phyloP scores from a whole-genome alignment of 2,329 filamentous ascomycete species.

The Malbranchea zuffiana region DNA sequence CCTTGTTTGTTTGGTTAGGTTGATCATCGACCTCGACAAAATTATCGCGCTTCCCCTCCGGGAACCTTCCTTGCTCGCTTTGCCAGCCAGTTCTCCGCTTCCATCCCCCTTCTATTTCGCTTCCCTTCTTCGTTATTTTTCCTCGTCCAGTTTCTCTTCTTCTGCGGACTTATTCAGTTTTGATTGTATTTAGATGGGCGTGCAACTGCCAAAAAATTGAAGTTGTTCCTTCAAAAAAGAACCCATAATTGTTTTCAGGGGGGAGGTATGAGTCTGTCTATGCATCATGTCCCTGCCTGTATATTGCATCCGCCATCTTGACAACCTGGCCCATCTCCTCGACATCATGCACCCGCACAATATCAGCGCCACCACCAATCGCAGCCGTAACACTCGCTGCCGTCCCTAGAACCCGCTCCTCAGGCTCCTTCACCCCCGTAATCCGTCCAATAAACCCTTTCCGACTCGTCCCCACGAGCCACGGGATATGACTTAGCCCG shows the following conservation, averaged over 20 bases:
- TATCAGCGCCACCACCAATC: constrained; percentile 76
- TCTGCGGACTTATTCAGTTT: too few relatives aligned
- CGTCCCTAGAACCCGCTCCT: constrained; percentile 69
- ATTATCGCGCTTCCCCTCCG: neutral
- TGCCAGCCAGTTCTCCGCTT: neutral
- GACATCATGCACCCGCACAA: constrained; percentile 87
- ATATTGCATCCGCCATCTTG: constrained; percentile 75
- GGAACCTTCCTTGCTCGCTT: neutral
- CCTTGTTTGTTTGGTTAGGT: constrained; percentile 2
- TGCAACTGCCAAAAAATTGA: constrained; percentile 5
- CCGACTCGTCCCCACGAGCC: constrained; percentile 79
- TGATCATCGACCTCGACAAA: neutral
- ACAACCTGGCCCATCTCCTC: constrained; percentile 73
- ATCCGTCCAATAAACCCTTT: constrained; percentile 81
- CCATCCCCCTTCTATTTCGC: neutral
- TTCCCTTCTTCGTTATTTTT: neutral
- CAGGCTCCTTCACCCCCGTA: constrained; percentile 61
- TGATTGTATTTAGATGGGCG: constrained; percentile 9
- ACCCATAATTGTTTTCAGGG: too few relatives aligned
- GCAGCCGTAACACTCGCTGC: constrained; percentile 79
- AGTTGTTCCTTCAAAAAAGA: too few relatives aligned
- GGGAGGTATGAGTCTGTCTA: constrained; percentile 1
- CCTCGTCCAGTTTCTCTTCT: too few relatives aligned
- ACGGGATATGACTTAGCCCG: constrained; percentile 55
- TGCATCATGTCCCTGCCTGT: constrained; percentile 15